Base-by-base conservation (phyloP, 228 moss, liverwort and hornwort genomes). In the Sphagnum fallax region DNA sequence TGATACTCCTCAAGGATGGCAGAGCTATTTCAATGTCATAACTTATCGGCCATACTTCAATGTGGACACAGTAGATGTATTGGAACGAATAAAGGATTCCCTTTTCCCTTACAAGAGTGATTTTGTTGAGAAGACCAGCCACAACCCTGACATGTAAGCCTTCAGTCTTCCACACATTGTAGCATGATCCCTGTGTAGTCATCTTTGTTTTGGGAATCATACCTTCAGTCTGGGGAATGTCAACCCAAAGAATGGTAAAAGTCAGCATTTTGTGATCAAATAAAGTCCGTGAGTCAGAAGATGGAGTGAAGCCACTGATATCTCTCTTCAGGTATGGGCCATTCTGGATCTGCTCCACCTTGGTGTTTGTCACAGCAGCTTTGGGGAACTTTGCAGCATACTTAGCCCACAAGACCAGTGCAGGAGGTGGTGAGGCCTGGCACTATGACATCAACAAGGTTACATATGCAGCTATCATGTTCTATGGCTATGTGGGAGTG, bases 321-420 rank as follows among this genome's bases (percentile, higher is more conserved):
- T 32, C 32, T 32, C 32, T 32, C 14, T 51, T 63, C 82, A 93
- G 93, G 75, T 97, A 97, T 72, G 96, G 96, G 62, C 96, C 93
- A 49, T 97, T 97, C 69, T 97, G 96, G 96, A 97, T 97, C 72
- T 97, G 96, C 80, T 91, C 96, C 13, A 97, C 96, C 5, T 78
- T 97, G 69, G 91, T 97, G 67, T 97, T 97, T 77, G 77, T 84
- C 72, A 93, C 96, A 51, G 91, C 96, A 73, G 88, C 96, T 57
- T 67, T 97, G 69, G 93, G 96, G 62, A 97, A 97, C 71, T 88
- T 97, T 69, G 96, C 96, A 60, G 91, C 91, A 12, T 93, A 83
- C 71, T 72, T 97, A 66, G 89, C 93, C 52, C 83, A 91, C 66
- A 84, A 93, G 68, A 87, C 85, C n/a, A 89, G 79, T 78, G 69